Conservation (phyloP, 345 rosid species). For the Acer campestre region DNA sequence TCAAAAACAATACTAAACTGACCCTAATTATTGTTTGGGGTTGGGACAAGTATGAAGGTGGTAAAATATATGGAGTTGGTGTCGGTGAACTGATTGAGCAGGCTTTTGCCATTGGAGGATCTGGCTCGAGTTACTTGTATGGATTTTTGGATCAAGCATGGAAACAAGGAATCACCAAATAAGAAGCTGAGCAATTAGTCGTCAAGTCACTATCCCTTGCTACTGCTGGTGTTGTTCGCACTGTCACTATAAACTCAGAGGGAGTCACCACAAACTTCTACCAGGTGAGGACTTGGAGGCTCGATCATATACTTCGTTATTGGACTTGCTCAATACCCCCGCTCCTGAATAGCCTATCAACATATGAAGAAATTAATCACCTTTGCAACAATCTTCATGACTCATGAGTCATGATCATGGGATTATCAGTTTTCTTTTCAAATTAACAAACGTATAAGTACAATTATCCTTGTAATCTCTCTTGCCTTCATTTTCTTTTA, state of each 20-base stretch:
- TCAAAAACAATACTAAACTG: too few relatives aligned
- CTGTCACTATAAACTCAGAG: constrained; percentile 79
- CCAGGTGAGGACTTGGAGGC: constrained; percentile 83
- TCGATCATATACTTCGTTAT: constrained; percentile 49
- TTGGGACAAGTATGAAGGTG: constrained; percentile 96
- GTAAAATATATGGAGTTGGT: constrained; percentile 86
- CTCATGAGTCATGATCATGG: too few relatives aligned
- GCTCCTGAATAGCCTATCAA: too few relatives aligned
- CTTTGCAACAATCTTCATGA: too few relatives aligned
- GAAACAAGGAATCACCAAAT: constrained; percentile 93
- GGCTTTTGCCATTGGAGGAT: constrained; percentile 96
- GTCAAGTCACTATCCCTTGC: constrained; percentile 95
- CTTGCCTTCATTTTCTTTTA: too few relatives aligned
- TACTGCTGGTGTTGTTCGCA: constrained; percentile 95
- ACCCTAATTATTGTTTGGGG: constrained; percentile 86
- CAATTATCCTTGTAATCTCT: too few relatives aligned
- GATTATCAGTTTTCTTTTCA: too few relatives aligned
- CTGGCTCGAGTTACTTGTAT: constrained; percentile 95
- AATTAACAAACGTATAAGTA: too few relatives aligned
- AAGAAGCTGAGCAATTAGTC: constrained; percentile 97
- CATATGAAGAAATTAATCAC: too few relatives aligned
- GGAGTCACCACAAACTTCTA: constrained; percentile 86
- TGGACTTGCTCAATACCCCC: too few relatives aligned
- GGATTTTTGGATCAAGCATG: constrained; percentile 97
- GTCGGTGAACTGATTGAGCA: constrained; percentile 92